Evolutionary conservation across 176 grass and related monocot genomes (phyloP).

Genomic region (Zea luxurians): DNA sequence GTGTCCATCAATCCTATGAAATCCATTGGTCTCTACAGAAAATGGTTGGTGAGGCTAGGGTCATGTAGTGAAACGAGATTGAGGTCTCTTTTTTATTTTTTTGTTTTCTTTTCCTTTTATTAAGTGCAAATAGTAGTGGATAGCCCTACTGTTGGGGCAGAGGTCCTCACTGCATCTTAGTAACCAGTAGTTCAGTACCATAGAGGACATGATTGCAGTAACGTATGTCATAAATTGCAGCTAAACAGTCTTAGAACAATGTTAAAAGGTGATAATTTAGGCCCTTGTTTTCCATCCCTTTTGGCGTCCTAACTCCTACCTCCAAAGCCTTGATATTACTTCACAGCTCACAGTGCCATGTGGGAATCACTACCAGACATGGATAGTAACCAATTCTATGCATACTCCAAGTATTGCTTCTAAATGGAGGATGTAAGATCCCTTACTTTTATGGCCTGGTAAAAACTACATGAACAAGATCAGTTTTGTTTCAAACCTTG

Average conservation of each 20-base stretch:
- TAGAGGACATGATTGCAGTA: conserved; percentile 11
- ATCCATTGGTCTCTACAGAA: neutral
- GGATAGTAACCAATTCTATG: too few species aligned
- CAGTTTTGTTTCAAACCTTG: too few species aligned
- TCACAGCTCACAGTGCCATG: neutral
- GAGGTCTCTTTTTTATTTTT: neutral
- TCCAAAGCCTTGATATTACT: neutral
- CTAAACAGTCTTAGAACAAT: conserved; percentile 18
- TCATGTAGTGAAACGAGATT: neutral
- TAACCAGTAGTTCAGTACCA: neutral
- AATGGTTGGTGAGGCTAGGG: conserved; percentile 3
- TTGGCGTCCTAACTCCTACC: neutral
- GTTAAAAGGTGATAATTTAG: conserved; percentile 21
- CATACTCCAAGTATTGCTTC: too few species aligned
- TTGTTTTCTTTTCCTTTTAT: neutral
- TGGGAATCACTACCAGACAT: too few species aligned
- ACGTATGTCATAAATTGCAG: neutral
- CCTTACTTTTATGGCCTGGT: too few species aligned
- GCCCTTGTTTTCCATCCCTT: conserved; percentile 12
- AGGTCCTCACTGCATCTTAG: conserved; percentile 6
- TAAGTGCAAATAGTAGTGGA: neutral
- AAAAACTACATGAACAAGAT: too few species aligned
- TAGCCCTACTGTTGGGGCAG: neutral
- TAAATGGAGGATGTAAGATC: too few species aligned
- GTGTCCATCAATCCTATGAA: conserved; percentile 1